Conservation (phyloP, 208 protist species). For the Crithidia sp. region DNA sequence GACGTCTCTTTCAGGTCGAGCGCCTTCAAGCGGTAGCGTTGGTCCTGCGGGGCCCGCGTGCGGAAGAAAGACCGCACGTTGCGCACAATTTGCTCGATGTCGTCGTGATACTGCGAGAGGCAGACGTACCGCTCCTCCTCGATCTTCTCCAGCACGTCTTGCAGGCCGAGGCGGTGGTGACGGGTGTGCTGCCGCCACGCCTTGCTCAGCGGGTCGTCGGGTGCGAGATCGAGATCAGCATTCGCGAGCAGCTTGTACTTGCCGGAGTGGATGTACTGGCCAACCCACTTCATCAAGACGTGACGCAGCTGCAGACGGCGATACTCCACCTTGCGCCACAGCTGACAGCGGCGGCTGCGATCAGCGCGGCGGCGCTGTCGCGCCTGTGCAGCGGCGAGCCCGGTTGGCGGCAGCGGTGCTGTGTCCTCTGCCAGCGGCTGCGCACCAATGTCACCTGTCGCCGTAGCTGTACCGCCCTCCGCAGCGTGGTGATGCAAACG, state of each 20-base stretch:
- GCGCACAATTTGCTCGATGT: conserved; percentile 76
- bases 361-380: conserved; percentile 21
- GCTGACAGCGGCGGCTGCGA: conserved; percentile 23
- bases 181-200: conserved; percentile 69
- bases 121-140: conserved; percentile 79
- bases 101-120: conserved; percentile 88
- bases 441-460: too few relatives aligned
- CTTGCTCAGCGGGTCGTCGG: conserved; percentile 50
- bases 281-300: conserved; percentile 76
- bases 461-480: background rate
- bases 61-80: conserved; percentile 87
- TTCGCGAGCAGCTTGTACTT: conserved; percentile 69
- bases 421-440: too few relatives aligned
- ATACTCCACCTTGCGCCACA: conserved; percentile 83
- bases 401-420: background rate
- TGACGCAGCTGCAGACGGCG: conserved; percentile 83
- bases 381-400: conserved; percentile 10
- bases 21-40: conserved; percentile 71
- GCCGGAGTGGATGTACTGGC: conserved; percentile 66
- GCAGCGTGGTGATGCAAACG: conserved; percentile 26
- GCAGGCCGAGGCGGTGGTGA: conserved; percentile 53
- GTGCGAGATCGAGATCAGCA: conserved; percentile 72
- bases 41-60: conserved; percentile 52
- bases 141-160: conserved; percentile 76
- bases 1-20: conserved; percentile 83